Percentiles rank a stretch among this genome's conserved stretches.
phyloP scores from a whole-genome alignment of 345 rosid genomes.

The Pistacia integerrima region DNA sequence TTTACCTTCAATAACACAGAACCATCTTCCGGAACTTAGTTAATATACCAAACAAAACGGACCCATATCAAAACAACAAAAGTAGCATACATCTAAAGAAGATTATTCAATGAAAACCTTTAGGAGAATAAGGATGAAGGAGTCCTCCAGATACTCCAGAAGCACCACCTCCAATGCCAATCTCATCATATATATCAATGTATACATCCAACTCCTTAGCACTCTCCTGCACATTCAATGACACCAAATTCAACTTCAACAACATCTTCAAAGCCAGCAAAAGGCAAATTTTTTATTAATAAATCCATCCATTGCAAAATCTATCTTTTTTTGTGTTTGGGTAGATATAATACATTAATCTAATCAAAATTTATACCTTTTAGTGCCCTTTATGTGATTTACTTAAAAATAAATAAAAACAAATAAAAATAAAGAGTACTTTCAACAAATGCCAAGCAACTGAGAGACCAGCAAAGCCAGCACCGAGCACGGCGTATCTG shows the following conservation, averaged over 20 bases:
- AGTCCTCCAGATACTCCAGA: conserved; percentile 97
- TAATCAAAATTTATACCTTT: too few relatives aligned
- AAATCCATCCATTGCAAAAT: too few relatives aligned
- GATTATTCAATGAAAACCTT: conserved; percentile 46
- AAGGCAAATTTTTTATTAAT: too few relatives aligned
- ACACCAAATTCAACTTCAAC: neutral
- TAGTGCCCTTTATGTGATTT: too few relatives aligned
- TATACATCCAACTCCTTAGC: conserved; percentile 46
- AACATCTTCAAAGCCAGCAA: too few relatives aligned
- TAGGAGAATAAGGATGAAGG: conserved; percentile 91
- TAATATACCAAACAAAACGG: too few relatives aligned
- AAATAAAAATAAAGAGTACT: conserved; percentile 30
- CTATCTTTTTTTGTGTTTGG: too few relatives aligned
- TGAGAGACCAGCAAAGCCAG: conserved; percentile 97
- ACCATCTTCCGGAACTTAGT: too few relatives aligned
- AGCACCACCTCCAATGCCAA: conserved; percentile 91
- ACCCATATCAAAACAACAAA: neutral
- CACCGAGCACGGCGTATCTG: conserved; percentile 94
- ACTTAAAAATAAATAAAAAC: neutral
- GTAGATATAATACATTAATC: too few relatives aligned
- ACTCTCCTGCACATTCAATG: conserved; percentile 49
- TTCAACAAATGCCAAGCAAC: conserved; percentile 82
- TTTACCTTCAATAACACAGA: too few relatives aligned
- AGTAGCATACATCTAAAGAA: conserved; percentile 8
- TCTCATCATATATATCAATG: conserved; percentile 82